phyloP scores from a whole-genome alignment of 2,329 filamentous ascomycete species.

The Neoscytalidium dimidiatum region DNA sequence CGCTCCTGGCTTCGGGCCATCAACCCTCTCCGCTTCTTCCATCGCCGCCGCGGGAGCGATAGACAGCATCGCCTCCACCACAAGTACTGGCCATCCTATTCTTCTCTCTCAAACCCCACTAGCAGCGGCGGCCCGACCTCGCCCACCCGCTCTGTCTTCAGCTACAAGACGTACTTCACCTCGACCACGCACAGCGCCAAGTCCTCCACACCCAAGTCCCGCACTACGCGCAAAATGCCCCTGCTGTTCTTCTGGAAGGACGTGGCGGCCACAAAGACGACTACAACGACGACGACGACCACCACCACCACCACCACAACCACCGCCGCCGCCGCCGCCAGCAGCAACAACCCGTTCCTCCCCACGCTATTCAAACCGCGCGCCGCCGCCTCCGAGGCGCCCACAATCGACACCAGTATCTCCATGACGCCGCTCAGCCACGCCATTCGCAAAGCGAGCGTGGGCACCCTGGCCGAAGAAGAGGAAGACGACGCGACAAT shows the following conservation, averaged over 20 bases:
- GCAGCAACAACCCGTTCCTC: neutral
- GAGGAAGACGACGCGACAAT: neutral
- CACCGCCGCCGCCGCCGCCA: neutral
- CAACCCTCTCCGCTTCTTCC: conserved; percentile 33
- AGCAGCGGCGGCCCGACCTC: neutral
- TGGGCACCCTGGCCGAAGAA: neutral
- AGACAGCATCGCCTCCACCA: neutral
- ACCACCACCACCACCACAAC: neutral
- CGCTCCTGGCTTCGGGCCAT: conserved; percentile 44
- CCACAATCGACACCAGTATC: neutral
- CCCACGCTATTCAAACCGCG: neutral
- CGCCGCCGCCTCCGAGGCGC: neutral
- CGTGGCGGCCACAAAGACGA: neutral
- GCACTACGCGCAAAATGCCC: neutral
- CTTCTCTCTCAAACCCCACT: neutral
- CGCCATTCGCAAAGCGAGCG: conserved; percentile 7
- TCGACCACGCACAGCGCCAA: neutral
- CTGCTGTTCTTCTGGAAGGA: neutral
- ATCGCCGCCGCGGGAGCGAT: neutral
- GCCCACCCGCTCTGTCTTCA: neutral
- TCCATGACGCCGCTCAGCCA: conserved; percentile 6
- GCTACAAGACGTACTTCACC: conserved; percentile 1
- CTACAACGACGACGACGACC: neutral
- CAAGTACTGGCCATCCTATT: neutral
- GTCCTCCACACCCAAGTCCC: neutral